Evolutionary conservation across 371 early-diverging fungal species (phyloP), one percentile per base, ranked within the genome.

Genomic region (Nosema muscidifuracis): DNA sequence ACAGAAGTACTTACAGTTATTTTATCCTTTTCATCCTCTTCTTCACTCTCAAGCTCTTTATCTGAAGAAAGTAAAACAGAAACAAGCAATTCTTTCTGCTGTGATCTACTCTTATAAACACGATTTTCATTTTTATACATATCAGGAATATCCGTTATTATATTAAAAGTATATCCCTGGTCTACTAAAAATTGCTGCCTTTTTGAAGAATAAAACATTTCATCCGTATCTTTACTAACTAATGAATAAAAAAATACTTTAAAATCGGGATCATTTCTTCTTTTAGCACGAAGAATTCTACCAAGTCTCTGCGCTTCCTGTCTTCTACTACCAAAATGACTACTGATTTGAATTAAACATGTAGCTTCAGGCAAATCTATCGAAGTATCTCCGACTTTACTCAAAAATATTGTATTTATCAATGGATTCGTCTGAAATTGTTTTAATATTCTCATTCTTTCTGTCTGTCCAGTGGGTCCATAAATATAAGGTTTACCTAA

Each of bases 361-460:
- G 94, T 95, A 0, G 99, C 99, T 80, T 98, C 98, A 16, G 99
- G 99, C 43, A 99, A 81, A 86, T 99, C 98, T 33, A 99, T 92
- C 47, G 94, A 94, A 3, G 99, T 99, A 82, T 99, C 99, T 78
- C 99, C 99, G 56, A 93, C 94, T 84, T 97, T 98, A 67, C 93
- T 92, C 30, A 99, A 82, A 78, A 99, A 97, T 53, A 98, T 91
- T 2, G 97, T 95, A 82, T 90, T 94, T 71, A 92, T 84, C 26
- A 85, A 81, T 4, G 95, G 92, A 81, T 95, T 93, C 79, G 90
- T 87, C 81, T 91, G 91, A 80, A 98, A 97, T 81, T 94, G 90
- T 73, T 91, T 88, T 55, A 97, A 84, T 73, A 96, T 92, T 26
- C 90, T 87, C 86, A 94, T 88, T 64, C 99, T 89, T 80, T 99